These are phyloP conservation scores for Spathaspora arborariae DNA, from an alignment of 805 yeast genomes.

Conservation along the genomic window DNA sequence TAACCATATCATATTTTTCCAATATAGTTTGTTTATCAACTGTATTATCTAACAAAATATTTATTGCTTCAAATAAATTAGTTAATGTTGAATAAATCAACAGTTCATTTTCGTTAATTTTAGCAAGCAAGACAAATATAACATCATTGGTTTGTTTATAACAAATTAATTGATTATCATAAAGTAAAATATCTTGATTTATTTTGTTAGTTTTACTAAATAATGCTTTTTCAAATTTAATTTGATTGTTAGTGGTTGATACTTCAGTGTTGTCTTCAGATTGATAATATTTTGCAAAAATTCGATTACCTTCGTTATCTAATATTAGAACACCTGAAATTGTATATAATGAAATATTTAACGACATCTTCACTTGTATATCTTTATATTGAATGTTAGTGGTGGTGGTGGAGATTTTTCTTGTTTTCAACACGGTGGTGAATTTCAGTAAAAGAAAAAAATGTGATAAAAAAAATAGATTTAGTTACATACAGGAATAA, in stretches of 20 bases:
- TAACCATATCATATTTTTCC: slow-evolving; percentile 81
- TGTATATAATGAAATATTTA: slow-evolving; percentile 68
- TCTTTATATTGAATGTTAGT: no score
- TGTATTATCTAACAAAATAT: slow-evolving; percentile 63
- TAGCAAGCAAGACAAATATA: slow-evolving; percentile 66
- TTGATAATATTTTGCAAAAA: slow-evolving; percentile 80
- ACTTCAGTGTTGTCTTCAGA: slow-evolving; percentile 36
- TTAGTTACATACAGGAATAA: not conserved
- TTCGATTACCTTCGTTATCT: slow-evolving; percentile 75
- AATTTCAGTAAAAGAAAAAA: not conserved
- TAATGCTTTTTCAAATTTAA: slow-evolving; percentile 68
- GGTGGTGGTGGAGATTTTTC: not conserved
- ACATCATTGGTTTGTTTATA: slow-evolving; percentile 83
- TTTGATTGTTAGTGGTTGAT: slow-evolving; percentile 64
- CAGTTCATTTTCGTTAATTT: slow-evolving; percentile 79
- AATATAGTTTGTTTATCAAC: slow-evolving; percentile 75
- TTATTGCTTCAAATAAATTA: slow-evolving; percentile 79
- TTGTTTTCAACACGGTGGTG: not conserved
- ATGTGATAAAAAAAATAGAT: not conserved
- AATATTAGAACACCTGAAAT: slow-evolving; percentile 76
- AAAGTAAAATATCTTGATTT: slow-evolving; percentile 74
- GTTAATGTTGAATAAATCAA: slow-evolving; percentile 69
- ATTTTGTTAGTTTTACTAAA: slow-evolving; percentile 76
- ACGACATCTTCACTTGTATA: slow-evolving; percentile 37
- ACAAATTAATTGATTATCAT: slow-evolving; percentile 76